phyloP scores from a whole-genome alignment of 1,139 yeast genomes.

The Fermentozyma sake region DNA sequence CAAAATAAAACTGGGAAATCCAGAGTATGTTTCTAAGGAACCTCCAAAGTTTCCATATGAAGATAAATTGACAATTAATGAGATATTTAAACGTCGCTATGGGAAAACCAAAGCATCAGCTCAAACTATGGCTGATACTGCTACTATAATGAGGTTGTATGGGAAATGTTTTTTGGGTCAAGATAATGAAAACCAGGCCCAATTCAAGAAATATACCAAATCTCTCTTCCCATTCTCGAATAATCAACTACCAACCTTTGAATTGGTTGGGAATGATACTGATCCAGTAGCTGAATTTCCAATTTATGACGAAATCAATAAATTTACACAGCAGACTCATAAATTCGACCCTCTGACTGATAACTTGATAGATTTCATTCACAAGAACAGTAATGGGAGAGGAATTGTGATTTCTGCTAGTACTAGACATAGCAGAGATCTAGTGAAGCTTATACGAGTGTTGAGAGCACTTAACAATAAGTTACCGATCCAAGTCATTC shows the following conservation, averaged over 20 bases:
- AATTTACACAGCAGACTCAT: slow-evolving; percentile 6
- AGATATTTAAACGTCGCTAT: slow-evolving; percentile 13
- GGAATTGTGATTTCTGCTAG: slow-evolving; percentile 41
- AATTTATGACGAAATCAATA: slow-evolving; percentile 7
- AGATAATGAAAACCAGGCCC: slow-evolving; percentile 3
- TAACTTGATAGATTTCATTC: slow-evolving; percentile 19
- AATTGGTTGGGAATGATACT: slow-evolving; percentile 4
- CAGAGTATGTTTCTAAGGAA: slow-evolving; percentile 5
- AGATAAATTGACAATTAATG: slow-evolving; percentile 18
- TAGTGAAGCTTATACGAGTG: slow-evolving; percentile 31
- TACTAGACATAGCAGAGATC: slow-evolving; percentile 28
- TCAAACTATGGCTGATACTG: slow-evolving; percentile 35
- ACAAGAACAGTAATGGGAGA: slow-evolving; percentile 24
- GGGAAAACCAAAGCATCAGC: slow-evolving; percentile 16
- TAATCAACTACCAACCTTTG: slow-evolving; percentile 21
- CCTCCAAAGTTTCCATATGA: slow-evolving; percentile 11
- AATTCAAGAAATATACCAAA: slow-evolving; percentile 15
- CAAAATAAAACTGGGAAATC: slow-evolving; percentile 9
- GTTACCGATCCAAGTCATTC: slow-evolving; percentile 38
- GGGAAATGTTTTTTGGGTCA: slow-evolving; percentile 32
- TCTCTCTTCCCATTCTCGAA: slow-evolving; percentile 31
- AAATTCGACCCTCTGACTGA: slow-evolving; percentile 7
- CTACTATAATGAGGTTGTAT: slow-evolving; percentile 28
- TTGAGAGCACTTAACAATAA: slow-evolving; percentile 37
- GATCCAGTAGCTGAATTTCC: slow-evolving; percentile 9